phyloP scores from a whole-genome alignment of 495 filamentous ascomycete species.

The Pyrenopolyporus hunteri region DNA sequence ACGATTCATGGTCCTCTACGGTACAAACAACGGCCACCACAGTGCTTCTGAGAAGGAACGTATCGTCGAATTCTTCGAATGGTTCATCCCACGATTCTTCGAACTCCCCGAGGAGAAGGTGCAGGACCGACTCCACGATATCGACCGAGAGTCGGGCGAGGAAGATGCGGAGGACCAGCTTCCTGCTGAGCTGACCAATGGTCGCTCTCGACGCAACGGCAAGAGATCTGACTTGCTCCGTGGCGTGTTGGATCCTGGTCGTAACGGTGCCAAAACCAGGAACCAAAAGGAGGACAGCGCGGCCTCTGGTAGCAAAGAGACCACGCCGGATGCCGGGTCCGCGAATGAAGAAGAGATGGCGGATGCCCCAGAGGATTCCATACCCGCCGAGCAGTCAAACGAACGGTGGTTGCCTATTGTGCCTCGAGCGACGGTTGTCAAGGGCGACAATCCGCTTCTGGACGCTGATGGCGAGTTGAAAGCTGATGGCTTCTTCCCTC shows the following conservation, averaged over 20 bases:
- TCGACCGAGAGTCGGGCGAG: conserved; percentile 64
- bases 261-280: conserved; percentile 65
- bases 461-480: conserved; percentile 67
- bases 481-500: conserved; percentile 79
- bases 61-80: conserved; percentile 81
- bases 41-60: conserved; percentile 75
- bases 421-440: conserved; percentile 54
- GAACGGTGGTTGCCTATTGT: conserved; percentile 60
- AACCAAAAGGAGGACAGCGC: conserved; percentile 76
- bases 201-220: conserved; percentile 69
- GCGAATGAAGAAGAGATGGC: conserved; percentile 69
- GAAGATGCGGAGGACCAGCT: conserved; percentile 74
- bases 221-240: conserved; percentile 84
- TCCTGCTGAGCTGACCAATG: conserved; percentile 59
- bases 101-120: conserved; percentile 78
- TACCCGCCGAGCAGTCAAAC: conserved; percentile 57
- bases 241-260: conserved; percentile 78
- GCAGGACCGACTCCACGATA: conserved; percentile 74
- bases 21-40: conserved; percentile 68
- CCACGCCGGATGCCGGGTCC: conserved; percentile 80
- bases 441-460: conserved; percentile 48
- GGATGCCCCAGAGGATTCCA: conserved; percentile 55
- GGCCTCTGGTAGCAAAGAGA: conserved; percentile 77
- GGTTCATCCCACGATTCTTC: conserved; percentile 89
- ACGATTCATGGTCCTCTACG: conserved; percentile 76